Conservation (phyloP, 495 filamentous ascomycete genomes). For the Podospora australis region DNA sequence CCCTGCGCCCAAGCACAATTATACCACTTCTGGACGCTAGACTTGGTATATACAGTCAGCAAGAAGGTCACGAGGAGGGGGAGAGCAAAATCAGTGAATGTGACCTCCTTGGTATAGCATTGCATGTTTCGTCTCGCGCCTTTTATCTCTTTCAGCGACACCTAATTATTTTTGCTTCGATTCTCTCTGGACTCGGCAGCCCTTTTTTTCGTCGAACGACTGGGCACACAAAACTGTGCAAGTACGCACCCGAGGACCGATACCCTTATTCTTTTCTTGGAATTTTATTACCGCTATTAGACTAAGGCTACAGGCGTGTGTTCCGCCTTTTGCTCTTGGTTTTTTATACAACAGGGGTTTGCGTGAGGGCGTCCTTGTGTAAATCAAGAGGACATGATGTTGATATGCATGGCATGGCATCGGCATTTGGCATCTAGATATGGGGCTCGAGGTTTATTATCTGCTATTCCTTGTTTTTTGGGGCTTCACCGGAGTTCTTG, state of each 20-base stretch:
- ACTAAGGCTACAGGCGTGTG: slow-evolving; percentile 1
- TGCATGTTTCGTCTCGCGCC: slow-evolving; percentile 1
- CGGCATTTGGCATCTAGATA: slow-evolving; percentile 49
- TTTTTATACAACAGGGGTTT: slow-evolving; percentile 25
- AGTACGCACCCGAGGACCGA: slow-evolving; percentile 1
- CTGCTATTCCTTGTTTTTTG: slow-evolving; percentile 13
- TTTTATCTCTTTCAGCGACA: slow-evolving; percentile 7
- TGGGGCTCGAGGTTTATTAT: slow-evolving; percentile 25
- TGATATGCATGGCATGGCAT: slow-evolving; percentile 50
- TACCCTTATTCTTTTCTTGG: slow-evolving; percentile 12
- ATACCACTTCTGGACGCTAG: slow-evolving; percentile 59
- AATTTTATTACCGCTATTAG: slow-evolving; percentile 10
- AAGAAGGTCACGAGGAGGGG: slow-evolving; percentile 52
- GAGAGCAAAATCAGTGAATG: slow-evolving; percentile 39
- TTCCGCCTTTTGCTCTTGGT: slow-evolving; percentile 18
- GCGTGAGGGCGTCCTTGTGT: slow-evolving; percentile 33
- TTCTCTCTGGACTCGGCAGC: slow-evolving; percentile 4
- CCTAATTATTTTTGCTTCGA: slow-evolving; percentile 4
- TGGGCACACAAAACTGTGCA: neutral
- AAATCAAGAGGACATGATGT: slow-evolving; percentile 46
- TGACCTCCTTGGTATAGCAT: slow-evolving; percentile 35
- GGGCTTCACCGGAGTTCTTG: slow-evolving; percentile 42
- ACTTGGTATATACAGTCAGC: slow-evolving; percentile 60
- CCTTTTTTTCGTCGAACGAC: neutral
- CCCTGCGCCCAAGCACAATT: slow-evolving; percentile 57